These are phyloP conservation scores for Xylariaceae sp. DNA, from an alignment of 2,329 filamentous ascomycete genomes.

Conservation along the genomic window DNA sequence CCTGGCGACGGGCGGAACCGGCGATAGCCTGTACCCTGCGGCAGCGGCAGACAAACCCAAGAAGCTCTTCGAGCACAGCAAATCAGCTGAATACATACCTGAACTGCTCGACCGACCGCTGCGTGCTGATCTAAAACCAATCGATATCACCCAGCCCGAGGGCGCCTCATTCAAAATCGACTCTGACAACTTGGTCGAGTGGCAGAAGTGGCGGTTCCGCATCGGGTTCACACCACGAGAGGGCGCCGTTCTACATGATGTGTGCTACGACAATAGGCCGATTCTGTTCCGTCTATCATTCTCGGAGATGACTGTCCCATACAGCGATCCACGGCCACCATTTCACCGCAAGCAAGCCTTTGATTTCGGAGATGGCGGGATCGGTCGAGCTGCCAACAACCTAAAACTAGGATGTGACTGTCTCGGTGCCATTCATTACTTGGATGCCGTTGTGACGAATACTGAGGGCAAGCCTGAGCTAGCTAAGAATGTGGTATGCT, in stretches of 20 bases:
- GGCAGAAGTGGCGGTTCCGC: conserved; percentile 62
- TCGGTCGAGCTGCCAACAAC: conserved; percentile 70
- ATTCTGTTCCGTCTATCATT: conserved; percentile 65
- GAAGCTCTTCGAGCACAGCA: conserved; percentile 53
- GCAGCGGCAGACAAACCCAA: conserved; percentile 43
- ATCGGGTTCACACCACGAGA: conserved; percentile 68
- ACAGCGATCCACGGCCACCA: conserved; percentile 66
- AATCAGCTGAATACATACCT: conserved; percentile 54
- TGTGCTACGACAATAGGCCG: conserved; percentile 65
- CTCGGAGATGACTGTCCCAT: conserved; percentile 69
- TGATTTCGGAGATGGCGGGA: conserved; percentile 71
- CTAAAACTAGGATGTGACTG: conserved; percentile 72
- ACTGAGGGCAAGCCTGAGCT: conserved; percentile 60
- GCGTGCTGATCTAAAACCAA: conserved; percentile 67
- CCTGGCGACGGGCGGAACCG: conserved; percentile 55
- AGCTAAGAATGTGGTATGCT: conserved; percentile 67
- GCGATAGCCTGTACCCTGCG: conserved; percentile 52
- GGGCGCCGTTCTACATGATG: conserved; percentile 67
- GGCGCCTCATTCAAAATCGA: conserved; percentile 44
- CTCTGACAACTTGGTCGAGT: conserved; percentile 41
- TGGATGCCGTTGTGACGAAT: conserved; percentile 58
- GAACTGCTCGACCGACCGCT: conserved; percentile 56
- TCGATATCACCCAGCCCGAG: conserved; percentile 71
- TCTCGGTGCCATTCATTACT: conserved; percentile 68
- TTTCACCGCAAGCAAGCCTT: conserved; percentile 73